Evolutionary conservation across 768 basidiomycete genomes (phyloP).

Genomic region (Termitomyces sp.): DNA sequence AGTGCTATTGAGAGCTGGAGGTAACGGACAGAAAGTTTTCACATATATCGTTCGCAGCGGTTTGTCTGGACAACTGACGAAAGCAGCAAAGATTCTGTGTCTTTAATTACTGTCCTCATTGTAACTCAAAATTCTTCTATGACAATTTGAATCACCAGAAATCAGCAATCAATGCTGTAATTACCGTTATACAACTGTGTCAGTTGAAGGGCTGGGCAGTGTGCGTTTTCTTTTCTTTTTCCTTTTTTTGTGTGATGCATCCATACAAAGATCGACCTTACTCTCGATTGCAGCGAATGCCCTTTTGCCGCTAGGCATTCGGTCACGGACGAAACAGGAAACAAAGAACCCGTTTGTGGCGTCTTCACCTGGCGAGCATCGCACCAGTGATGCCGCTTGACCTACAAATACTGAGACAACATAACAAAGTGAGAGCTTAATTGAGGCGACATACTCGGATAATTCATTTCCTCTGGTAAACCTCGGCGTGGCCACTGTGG

Average conservation of each 20-base stretch:
- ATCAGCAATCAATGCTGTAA: not conserved
- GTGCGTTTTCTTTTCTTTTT: constrained; percentile 16
- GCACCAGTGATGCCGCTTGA: constrained; percentile 56
- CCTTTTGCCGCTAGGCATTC: constrained; percentile 16
- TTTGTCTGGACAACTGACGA: constrained; percentile 15
- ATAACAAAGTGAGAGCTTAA: not conserved
- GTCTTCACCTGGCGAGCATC: constrained; percentile 79
- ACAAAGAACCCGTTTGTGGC: constrained; percentile 97
- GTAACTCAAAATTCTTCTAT: constrained; percentile 11
- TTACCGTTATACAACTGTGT: not conserved
- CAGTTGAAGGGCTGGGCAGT: not conserved
- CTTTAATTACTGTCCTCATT: constrained; percentile 10
- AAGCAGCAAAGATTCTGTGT: constrained; percentile 11
- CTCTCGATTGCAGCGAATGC: constrained; percentile 18
- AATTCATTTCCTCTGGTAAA: constrained; percentile 54
- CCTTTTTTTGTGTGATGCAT: constrained; percentile 14
- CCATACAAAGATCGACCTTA: constrained; percentile 8
- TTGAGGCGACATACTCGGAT: constrained; percentile 36
- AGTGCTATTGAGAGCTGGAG: constrained; percentile 9
- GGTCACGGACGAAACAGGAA: constrained; percentile 67
- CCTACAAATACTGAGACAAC: constrained; percentile 26
- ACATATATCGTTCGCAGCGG: constrained; percentile 8
- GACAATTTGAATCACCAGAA: not conserved
- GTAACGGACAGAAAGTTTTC: constrained; percentile 16
- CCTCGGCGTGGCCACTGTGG: constrained; percentile 86